These are phyloP conservation scores for Cucumis hystrix DNA, from an alignment of 306 rosid species.

Conservation along the genomic window DNA sequence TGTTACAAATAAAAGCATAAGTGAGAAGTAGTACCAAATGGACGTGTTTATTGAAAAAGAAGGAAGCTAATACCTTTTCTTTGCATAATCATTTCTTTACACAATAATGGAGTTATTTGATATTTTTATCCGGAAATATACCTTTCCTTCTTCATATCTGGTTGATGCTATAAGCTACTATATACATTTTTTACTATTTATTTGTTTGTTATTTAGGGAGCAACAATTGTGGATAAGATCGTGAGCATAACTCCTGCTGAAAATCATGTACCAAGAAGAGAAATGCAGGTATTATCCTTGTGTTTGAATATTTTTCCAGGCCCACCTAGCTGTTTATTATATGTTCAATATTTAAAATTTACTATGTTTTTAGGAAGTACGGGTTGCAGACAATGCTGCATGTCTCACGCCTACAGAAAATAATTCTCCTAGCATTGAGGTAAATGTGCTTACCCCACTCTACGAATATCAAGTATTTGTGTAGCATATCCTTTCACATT, in stretches of 20 bases:
- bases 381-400: slow-evolving; percentile 38
- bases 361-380: slow-evolving; percentile 43
- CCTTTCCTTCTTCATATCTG: background rate
- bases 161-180: background rate
- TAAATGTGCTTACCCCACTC: slow-evolving; percentile 6
- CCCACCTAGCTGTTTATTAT: background rate
- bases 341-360: slow-evolving; percentile 12
- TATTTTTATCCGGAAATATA: background rate
- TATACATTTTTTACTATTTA: background rate
- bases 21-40: background rate
- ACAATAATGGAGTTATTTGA: background rate
- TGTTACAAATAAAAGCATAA: background rate
- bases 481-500: background rate
- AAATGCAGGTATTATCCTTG: slow-evolving; percentile 26
- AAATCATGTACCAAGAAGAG: slow-evolving; percentile 47
- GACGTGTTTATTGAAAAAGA: background rate
- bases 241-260: slow-evolving; percentile 62
- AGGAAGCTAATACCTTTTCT: background rate
- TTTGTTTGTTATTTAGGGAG: slow-evolving; percentile 45
- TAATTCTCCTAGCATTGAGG: slow-evolving; percentile 35
- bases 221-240: slow-evolving; percentile 78
- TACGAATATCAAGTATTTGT: background rate
- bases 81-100: background rate
- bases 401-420: slow-evolving; percentile 33
- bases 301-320: background rate